A percentile compares a stretch with the other conserved stretches of the same genome.
Conservation (phyloP, 805 yeast species). For the Brettanomyces nanus region DNA sequence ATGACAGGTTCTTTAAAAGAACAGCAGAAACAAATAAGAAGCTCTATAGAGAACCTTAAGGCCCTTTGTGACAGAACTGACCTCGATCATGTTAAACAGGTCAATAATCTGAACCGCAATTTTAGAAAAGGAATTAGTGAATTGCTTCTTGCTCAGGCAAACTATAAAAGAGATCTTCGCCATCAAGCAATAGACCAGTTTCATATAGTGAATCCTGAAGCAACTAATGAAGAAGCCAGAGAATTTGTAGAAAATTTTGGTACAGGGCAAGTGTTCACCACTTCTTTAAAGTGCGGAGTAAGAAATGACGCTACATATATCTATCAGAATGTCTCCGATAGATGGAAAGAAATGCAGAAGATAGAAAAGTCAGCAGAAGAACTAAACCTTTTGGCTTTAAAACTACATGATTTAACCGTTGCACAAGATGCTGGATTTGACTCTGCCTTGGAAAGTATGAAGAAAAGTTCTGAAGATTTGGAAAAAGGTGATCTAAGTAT, state of each 20-base stretch:
- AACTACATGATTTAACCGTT: constrained; percentile 88
- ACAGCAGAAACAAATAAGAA: constrained; percentile 59
- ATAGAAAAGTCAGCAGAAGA: constrained; percentile 90
- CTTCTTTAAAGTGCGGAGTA: constrained; percentile 46
- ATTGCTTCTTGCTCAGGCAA: constrained; percentile 72
- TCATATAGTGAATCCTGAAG: constrained; percentile 71
- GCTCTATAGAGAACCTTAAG: constrained; percentile 65
- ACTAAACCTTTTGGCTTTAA: constrained; percentile 82
- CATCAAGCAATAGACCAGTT: constrained; percentile 84
- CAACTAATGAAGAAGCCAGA: constrained; percentile 70
- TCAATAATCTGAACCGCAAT: constrained; percentile 73
- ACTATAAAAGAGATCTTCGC: constrained; percentile 69
- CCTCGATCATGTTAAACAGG: constrained; percentile 73
- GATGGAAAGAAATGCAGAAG: constrained; percentile 85
- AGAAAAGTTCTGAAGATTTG: background rate
- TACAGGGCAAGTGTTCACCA: constrained; percentile 80
- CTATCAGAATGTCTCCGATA: constrained; percentile 64
- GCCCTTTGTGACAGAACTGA: constrained; percentile 51
- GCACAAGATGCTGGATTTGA: constrained; percentile 84
- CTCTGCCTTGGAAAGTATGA: constrained; percentile 56
- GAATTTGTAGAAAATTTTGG: constrained; percentile 75
- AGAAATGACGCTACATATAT: constrained; percentile 66
- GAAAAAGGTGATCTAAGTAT: constrained; percentile 59
- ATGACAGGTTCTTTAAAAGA: background rate
- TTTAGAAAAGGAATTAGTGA: constrained; percentile 76